Evolutionary conservation across 2,329 filamentous ascomycete genomes (phyloP).

Genomic region (Myrmaecium sp.): DNA sequence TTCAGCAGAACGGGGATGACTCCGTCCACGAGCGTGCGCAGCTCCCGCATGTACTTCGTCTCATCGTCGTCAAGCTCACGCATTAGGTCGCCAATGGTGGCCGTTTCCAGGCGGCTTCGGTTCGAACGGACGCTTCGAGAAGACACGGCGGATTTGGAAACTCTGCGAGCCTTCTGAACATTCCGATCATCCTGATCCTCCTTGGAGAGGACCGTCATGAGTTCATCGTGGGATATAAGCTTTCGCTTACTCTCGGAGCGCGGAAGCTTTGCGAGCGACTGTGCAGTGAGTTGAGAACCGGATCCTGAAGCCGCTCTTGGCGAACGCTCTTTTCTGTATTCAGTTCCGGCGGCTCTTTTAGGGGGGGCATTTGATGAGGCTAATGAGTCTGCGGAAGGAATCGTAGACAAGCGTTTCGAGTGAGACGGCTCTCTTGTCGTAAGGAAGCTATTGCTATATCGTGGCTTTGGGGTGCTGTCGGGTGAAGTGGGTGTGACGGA

Average conservation of each 20-base stretch:
- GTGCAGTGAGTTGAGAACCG: constrained; percentile 13
- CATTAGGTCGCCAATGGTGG: constrained; percentile 60
- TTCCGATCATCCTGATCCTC: constrained; percentile 33
- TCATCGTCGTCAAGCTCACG: constrained; percentile 72
- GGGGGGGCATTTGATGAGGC: too few species aligned
- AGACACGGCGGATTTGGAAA: constrained; percentile 55
- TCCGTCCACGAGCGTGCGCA: constrained; percentile 85
- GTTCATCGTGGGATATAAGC: constrained; percentile 79
- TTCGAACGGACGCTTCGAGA: constrained; percentile 63
- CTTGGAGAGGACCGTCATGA: constrained; percentile 80
- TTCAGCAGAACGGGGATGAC: constrained; percentile 85
- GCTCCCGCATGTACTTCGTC: constrained; percentile 70
- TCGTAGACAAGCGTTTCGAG: too few species aligned
- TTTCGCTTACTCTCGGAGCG: constrained; percentile 41
- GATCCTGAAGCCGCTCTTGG: constrained; percentile 15
- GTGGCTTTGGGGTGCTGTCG: too few species aligned
- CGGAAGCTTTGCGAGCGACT: constrained; percentile 22
- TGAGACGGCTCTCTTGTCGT: too few species aligned
- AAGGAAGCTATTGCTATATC: too few species aligned
- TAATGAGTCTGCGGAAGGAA: too few species aligned
- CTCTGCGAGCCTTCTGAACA: constrained; percentile 35
- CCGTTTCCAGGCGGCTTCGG: constrained; percentile 46
- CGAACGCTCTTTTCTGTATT: too few species aligned
- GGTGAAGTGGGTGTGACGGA: too few species aligned
- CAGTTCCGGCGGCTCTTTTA: too few species aligned